phyloP scores from a whole-genome alignment of 23 red algal genomes.

The Gracilaria caudata region DNA sequence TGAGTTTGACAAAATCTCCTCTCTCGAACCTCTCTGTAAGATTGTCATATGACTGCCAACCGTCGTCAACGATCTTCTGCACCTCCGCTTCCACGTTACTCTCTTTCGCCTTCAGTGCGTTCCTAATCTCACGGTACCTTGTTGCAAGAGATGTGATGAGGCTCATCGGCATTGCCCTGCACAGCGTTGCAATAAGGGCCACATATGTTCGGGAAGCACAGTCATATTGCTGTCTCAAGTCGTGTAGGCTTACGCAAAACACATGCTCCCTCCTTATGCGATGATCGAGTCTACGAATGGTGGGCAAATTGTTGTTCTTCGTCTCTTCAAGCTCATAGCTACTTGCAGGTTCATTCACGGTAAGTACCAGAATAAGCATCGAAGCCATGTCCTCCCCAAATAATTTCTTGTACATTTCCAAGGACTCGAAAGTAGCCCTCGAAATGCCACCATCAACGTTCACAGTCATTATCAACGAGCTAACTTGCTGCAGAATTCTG shows the following conservation, averaged over 20 bases:
- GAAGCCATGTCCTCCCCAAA: constrained; percentile 9
- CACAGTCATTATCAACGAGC: not conserved
- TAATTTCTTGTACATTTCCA: not conserved
- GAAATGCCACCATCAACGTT: not conserved
- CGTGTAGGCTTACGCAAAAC: constrained; percentile 14
- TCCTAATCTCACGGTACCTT: not conserved
- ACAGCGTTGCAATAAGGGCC: not conserved
- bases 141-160: constrained; percentile 2
- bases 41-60: constrained; percentile 6
- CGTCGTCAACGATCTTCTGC: not conserved
- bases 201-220: not conserved
- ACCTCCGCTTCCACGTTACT: not conserved
- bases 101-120: not conserved
- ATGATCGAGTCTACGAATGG: not conserved
- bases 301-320: not conserved
- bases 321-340: not conserved
- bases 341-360: constrained; percentile 1
- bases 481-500: not conserved
- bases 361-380: constrained; percentile 8
- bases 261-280: not conserved
- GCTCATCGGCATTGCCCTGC: not conserved
- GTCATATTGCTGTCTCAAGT: constrained; percentile 2
- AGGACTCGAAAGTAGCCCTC: not conserved
- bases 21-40: constrained; percentile 1
- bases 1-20: not conserved